Base-by-base conservation (phyloP, 108 stramenopile species). In the Fragilariopsis cylindrus region DNA sequence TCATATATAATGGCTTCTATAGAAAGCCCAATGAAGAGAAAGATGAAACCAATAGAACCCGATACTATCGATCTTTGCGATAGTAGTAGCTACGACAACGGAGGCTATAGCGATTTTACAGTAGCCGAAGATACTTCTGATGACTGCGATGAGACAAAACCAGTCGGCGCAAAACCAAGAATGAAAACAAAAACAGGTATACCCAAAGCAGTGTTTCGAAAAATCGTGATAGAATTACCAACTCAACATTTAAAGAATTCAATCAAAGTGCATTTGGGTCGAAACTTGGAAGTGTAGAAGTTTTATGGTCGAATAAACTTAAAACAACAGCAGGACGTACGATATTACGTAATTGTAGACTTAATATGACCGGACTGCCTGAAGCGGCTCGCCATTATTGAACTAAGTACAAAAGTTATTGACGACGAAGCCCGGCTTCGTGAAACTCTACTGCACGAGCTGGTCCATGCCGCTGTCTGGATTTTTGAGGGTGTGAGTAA, bases 381-480 rank as follows among this genome's bases (percentile, higher is more conserved):
- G 8, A 30, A 57, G 13, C 73, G 79, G 5, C 40, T 68, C 13
- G 91, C 96, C 7, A 74, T 73, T 2, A 92, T 98, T 65, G 97
- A 97, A 81, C 75, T 98, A 18, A 90, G 93, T 44, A 86, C 85
- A 21, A 97, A 98, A 74, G 92, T 98, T 7, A 66, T 97, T 47
- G 93, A 94, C 73, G 77, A 77, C 41, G 85, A 82, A 64, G 76
- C 88, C 12, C 77, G 93, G 5, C 73, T 98, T n/a, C 78, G 88
- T 54, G 66, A 84, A 4, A 97, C 98, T 1, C 77, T 98, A 13
- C 78, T 96, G 47, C 98, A 98, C 84, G 98, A 98, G 79, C 82
- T 97, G 73, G 96, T 96, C 81, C 98, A 98, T 78, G 96, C 93
- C 2, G 98, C 97, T 8, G 91, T 88, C 1, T 98, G 97, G 97